A percentile compares a stretch with the other conserved stretches of the same genome.
Conservation (phyloP, 2,329 filamentous ascomycete species). For the Bisporella sp. region DNA sequence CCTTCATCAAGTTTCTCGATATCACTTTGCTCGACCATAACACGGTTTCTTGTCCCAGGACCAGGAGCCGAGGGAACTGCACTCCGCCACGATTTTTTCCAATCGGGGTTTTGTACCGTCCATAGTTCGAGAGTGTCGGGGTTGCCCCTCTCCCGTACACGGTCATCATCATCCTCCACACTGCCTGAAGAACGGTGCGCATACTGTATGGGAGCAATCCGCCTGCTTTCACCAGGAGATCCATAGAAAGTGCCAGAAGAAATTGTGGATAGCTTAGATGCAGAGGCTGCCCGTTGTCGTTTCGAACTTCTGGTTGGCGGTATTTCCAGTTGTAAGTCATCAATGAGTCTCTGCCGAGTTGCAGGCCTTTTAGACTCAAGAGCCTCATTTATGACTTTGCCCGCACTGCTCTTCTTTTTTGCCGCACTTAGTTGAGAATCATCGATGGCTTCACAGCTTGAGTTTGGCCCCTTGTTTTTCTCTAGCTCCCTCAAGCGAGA, state of each 20-base stretch:
- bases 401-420: too few species aligned
- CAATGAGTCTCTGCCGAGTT: too few species aligned
- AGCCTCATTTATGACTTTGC: too few species aligned
- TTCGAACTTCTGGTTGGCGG: background rate
- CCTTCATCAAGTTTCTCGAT: conserved; percentile 73
- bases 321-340: too few species aligned
- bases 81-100: conserved; percentile 45
- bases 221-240: too few species aligned
- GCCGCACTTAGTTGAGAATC: too few species aligned
- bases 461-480: too few species aligned
- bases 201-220: background rate
- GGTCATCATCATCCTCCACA: background rate
- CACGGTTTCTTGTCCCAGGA: conserved; percentile 46
- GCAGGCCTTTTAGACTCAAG: too few species aligned
- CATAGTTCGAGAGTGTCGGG: conserved; percentile 32
- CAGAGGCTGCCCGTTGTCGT: background rate
- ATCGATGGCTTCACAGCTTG: too few species aligned
- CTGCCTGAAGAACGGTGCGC: background rate
- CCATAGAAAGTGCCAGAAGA: too few species aligned
- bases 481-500: too few species aligned
- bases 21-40: conserved; percentile 64
- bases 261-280: too few species aligned
- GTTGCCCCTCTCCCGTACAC: background rate
- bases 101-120: conserved; percentile 43
- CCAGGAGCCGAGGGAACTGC: conserved; percentile 53